Evolutionary conservation across 192 early-diverging fungal genomes (phyloP).

Genomic region (Jimgerdemannia lactiflua): DNA sequence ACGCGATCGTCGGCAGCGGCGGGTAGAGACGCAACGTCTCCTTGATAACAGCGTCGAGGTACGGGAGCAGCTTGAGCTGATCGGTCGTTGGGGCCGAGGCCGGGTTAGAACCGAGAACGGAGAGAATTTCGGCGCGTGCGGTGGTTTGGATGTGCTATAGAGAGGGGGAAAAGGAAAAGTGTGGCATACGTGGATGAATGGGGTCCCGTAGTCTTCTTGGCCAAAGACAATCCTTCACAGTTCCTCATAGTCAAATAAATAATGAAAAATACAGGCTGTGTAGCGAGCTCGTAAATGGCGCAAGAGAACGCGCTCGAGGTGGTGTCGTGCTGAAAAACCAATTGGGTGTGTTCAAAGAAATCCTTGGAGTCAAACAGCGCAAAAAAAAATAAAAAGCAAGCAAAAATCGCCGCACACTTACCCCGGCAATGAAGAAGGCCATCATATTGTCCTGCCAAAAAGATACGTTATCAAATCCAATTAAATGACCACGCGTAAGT

Average conservation of each 20-base stretch:
- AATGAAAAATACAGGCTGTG: conserved; percentile 14
- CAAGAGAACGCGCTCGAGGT: conserved; percentile 31
- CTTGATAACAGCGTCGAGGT: background rate
- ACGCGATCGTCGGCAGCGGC: background rate
- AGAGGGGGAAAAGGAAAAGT: background rate
- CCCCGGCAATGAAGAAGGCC: conserved; percentile 55
- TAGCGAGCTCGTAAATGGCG: conserved; percentile 45
- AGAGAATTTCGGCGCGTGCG: background rate
- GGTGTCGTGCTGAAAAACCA: conserved; percentile 18
- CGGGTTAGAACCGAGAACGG: background rate
- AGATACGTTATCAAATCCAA: background rate
- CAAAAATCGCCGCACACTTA: background rate
- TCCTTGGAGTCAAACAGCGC: background rate
- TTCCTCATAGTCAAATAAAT: too few relatives aligned
- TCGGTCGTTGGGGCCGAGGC: conserved; percentile 3
- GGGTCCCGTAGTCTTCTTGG: background rate
- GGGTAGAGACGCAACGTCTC: conserved; percentile 14
- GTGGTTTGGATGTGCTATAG: background rate
- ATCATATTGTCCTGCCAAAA: conserved; percentile 41
- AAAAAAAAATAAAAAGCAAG: background rate
- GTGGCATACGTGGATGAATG: background rate
- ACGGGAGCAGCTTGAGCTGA: background rate
- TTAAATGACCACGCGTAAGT: too few relatives aligned
- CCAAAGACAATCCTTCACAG: too few relatives aligned
- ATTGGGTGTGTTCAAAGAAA: too few relatives aligned